Base-by-base conservation (phyloP, 2,329 filamentous ascomycete species). In the Massarina eburnea region DNA sequence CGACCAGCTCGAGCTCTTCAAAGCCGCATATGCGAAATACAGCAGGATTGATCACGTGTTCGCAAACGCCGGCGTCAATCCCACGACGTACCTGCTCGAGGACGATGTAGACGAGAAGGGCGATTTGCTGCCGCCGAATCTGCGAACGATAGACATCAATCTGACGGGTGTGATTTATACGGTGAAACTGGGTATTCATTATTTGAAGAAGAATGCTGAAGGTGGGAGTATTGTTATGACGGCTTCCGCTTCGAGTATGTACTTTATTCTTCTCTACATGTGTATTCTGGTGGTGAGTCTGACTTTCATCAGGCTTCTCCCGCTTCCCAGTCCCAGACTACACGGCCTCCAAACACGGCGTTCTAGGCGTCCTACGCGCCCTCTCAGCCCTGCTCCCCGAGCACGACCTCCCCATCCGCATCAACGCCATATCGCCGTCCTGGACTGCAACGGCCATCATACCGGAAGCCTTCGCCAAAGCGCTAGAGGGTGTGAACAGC, bases 1-100 rank as follows among this genome's bases (percentile, higher is more conserved):
- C 2, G 74, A 78, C 3, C 72, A 81, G 17, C 57, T 73, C n/a
- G 67, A 65, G 0, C 62, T 82, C 18, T 83, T 84, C 67, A 77
- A 77, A 51, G 67, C 72, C 38, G 66, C 78, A 1, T 68, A 75
- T 45, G 64, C 73, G 30, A 48, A 60, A 7, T 71, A 71, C 40
- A 71, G 71, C 3, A 59, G 58, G 7, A 71, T 78, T 22, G 71
- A 77, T 51, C 73, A 76, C 45, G 73, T 76, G 24, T 76, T 76
- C 39, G 66, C 65, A 22, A 71, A 71, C 35, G 67, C 67, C 1
- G 67, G 66, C 2, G 61, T 67, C 35, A 34, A 18, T 1, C 48
- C 57, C 1, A 49, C 49, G 1, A 27, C 44, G 15, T 50, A 39
- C 1, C 46, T 67, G 3, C 49, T 67, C 14, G 62, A 67, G 43